Conservation (phyloP, 2,329 filamentous ascomycete genomes). For the Diatrype stigma region DNA sequence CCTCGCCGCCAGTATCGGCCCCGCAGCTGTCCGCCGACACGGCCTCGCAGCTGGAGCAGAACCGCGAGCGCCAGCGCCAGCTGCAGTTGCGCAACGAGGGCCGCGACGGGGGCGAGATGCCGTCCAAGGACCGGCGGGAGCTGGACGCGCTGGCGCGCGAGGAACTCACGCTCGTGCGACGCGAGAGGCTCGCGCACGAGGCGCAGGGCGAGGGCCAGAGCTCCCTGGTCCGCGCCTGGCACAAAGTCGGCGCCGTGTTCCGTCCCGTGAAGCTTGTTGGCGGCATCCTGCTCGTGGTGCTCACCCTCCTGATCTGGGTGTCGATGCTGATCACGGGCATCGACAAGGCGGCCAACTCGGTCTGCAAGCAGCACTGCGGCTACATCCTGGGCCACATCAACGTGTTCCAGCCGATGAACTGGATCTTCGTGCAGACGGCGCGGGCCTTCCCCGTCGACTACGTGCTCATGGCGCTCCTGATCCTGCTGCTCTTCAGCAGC, state of each 20-base stretch:
- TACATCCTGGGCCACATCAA: slow-evolving; percentile 86
- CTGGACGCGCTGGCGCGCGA: slow-evolving; percentile 83
- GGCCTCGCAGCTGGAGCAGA: slow-evolving; percentile 75
- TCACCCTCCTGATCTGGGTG: slow-evolving; percentile 74
- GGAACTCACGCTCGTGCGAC: slow-evolving; percentile 85
- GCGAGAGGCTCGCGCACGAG: slow-evolving; percentile 82
- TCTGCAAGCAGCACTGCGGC: slow-evolving; percentile 86
- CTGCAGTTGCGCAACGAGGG: slow-evolving; percentile 82
- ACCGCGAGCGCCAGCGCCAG: slow-evolving; percentile 87
- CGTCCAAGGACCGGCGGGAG: slow-evolving; percentile 82
- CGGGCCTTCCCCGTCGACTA: slow-evolving; percentile 91
- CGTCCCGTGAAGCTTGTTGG: slow-evolving; percentile 84
- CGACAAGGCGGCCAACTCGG: slow-evolving; percentile 93
- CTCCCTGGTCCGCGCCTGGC: slow-evolving; percentile 70
- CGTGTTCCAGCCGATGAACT: slow-evolving; percentile 94
- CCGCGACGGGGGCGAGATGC: slow-evolving; percentile 67
- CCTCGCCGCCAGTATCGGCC: slow-evolving; percentile 78
- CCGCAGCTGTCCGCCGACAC: slow-evolving; percentile 75
- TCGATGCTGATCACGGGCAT: slow-evolving; percentile 95
- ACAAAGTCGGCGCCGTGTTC: slow-evolving; percentile 76
- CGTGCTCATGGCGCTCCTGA: slow-evolving; percentile 76
- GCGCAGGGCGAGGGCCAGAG: slow-evolving; percentile 73
- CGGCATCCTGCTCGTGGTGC: slow-evolving; percentile 70
- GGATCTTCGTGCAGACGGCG: slow-evolving; percentile 75
- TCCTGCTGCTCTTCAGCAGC: slow-evolving; percentile 83